Evolutionary conservation across 257 asterid species (phyloP).

Genomic region (Asclepias syriaca): DNA sequence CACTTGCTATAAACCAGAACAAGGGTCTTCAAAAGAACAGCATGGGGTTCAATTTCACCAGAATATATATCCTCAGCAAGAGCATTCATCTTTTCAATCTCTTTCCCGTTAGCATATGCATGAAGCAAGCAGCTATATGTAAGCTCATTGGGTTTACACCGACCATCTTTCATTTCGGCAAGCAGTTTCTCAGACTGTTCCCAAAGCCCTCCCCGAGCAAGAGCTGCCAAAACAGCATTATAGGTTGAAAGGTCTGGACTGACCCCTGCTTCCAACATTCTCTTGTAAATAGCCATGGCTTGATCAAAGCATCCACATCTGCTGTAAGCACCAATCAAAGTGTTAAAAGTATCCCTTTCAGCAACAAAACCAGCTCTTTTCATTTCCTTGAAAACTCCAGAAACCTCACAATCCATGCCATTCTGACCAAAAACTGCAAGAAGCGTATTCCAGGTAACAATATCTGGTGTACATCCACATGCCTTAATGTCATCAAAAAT

Average conservation of each 20-base stretch:
- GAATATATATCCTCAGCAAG: slow-evolving; percentile 65
- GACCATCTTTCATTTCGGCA: slow-evolving; percentile 62
- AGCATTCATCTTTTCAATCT: slow-evolving; percentile 48
- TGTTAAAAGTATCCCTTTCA: slow-evolving; percentile 89
- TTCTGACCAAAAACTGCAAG: slow-evolving; percentile 93
- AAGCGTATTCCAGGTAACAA: slow-evolving; percentile 95
- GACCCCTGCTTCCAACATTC: slow-evolving; percentile 75
- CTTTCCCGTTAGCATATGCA: slow-evolving; percentile 86
- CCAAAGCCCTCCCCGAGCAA: slow-evolving; percentile 88
- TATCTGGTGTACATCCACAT: slow-evolving; percentile 70
- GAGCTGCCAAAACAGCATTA: slow-evolving; percentile 80
- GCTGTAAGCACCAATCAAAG: slow-evolving; percentile 86
- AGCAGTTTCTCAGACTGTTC: slow-evolving; percentile 83
- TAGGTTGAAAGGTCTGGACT: slow-evolving; percentile 85
- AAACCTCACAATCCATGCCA: slow-evolving; percentile 81
- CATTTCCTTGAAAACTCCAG: slow-evolving; percentile 90
- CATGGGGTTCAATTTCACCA: slow-evolving; percentile 46
- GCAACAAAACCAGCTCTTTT: slow-evolving; percentile 86
- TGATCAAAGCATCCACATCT: slow-evolving; percentile 82
- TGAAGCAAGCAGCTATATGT: slow-evolving; percentile 87
- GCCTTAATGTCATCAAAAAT: slow-evolving; percentile 67
- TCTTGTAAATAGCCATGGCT: slow-evolving; percentile 76
- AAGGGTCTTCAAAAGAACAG: slow-evolving; percentile 66
- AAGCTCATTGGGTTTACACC: slow-evolving; percentile 75
- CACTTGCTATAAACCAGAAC: slow-evolving; percentile 82